A percentile compares a stretch with the other conserved stretches of the same genome.
Evolutionary conservation across 2,329 filamentous ascomycete genomes (phyloP).

Genomic region (Scytalidium lignicola): DNA sequence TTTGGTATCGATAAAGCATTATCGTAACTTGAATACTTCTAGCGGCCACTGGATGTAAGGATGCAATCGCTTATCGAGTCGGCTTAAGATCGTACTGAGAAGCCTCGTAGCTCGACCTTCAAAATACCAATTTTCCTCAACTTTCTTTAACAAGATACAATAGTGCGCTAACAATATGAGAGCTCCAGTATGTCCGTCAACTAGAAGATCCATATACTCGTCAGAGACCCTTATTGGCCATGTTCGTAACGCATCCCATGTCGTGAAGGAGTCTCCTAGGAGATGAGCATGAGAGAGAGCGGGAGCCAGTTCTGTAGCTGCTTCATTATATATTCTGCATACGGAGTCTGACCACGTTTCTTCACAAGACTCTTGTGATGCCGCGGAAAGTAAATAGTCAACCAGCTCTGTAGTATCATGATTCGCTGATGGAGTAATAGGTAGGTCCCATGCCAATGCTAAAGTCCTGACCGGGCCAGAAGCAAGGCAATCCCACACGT

Average conservation of each 20-base stretch:
- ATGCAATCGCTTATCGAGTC: slow-evolving; percentile 8
- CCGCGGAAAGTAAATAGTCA: slow-evolving; percentile 3
- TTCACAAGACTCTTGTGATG: background rate
- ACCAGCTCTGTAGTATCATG: background rate
- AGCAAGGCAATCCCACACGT: slow-evolving; percentile 10
- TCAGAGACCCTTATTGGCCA: slow-evolving; percentile 13
- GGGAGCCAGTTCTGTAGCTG: slow-evolving; percentile 8
- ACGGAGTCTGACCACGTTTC: slow-evolving; percentile 5
- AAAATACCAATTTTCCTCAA: slow-evolving; percentile 15
- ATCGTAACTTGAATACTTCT: background rate
- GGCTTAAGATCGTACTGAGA: background rate
- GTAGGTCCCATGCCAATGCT: slow-evolving; percentile 9
- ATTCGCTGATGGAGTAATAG: slow-evolving; percentile 3
- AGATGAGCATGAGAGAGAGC: slow-evolving; percentile 9
- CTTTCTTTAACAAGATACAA: slow-evolving; percentile 14
- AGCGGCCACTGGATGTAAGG: slow-evolving; percentile 8
- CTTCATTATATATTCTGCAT: slow-evolving; percentile 5
- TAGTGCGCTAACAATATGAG: slow-evolving; percentile 18
- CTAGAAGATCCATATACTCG: slow-evolving; percentile 10
- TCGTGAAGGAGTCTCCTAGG: slow-evolving; percentile 6
- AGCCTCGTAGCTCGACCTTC: slow-evolving; percentile 8
- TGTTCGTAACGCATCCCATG: slow-evolving; percentile 14
- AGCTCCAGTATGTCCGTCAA: slow-evolving; percentile 8
- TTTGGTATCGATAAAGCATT: too few species aligned
- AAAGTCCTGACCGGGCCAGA: slow-evolving; percentile 7